Evolutionary conservation across 495 filamentous ascomycete genomes (phyloP).

Genomic region (Hyaloscypha finlandica): DNA sequence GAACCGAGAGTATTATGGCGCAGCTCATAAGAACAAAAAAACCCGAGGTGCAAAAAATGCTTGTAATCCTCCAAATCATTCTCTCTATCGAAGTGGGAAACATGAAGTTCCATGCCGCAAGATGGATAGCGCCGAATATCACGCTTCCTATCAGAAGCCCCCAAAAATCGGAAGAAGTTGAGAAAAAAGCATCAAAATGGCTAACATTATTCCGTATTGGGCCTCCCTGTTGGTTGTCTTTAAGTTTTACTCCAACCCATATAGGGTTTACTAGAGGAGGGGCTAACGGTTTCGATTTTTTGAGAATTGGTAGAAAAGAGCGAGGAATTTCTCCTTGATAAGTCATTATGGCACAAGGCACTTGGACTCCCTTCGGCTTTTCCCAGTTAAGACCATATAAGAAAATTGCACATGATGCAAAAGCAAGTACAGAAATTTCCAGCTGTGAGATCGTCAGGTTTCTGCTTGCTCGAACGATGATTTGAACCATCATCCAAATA

Average conservation of each 20-base stretch:
- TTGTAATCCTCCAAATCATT: slow-evolving; percentile 37
- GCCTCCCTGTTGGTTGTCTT: not conserved
- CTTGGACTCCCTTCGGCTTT: slow-evolving; percentile 33
- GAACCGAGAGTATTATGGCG: no score
- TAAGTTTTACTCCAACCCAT: no score
- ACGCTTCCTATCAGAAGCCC: not conserved
- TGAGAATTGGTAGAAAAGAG: no score
- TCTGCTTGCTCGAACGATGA: slow-evolving; percentile 29
- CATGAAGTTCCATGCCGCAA: slow-evolving; percentile 42
- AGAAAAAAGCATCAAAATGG: not conserved
- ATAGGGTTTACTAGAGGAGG: no score
- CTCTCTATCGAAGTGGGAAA: slow-evolving; percentile 39
- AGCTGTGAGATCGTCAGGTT: slow-evolving; percentile 36
- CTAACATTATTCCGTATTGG: not conserved
- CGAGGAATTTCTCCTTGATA: slow-evolving; percentile 1
- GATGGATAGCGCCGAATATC: slow-evolving; percentile 39
- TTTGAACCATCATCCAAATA: slow-evolving; percentile 34
- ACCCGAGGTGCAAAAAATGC: not conserved
- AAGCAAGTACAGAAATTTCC: slow-evolving; percentile 38
- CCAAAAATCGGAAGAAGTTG: not conserved
- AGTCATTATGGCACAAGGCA: not conserved
- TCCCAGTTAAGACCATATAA: slow-evolving; percentile 30
- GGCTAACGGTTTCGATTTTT: no score
- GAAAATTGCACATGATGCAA: slow-evolving; percentile 33
- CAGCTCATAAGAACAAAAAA: no score